Conservation (phyloP, 192 early-diverging fungal genomes). For the Ramicandelaber brevisporus region DNA sequence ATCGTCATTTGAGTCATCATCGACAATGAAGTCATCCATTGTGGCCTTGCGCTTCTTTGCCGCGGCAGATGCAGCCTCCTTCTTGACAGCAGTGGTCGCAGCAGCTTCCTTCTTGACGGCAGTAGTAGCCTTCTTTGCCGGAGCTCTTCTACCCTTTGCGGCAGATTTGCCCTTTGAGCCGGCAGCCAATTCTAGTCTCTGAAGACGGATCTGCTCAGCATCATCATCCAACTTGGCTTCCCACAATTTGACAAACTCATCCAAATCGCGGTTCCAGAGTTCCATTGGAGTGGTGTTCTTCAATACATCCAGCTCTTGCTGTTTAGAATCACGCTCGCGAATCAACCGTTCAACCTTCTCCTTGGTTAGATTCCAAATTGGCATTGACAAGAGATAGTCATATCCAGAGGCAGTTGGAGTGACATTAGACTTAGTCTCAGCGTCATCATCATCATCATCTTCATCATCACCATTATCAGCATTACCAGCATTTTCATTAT, state of each 20-base stretch:
- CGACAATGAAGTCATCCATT: constrained; percentile 1
- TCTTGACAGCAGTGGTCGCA: constrained; percentile 5
- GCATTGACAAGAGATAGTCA: constrained; percentile 75
- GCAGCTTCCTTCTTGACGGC: constrained; percentile 9
- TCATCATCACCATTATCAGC: constrained; percentile 20
- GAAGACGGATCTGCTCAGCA: constrained; percentile 8
- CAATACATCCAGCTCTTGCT: constrained; percentile 35
- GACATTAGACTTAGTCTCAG: neutral
- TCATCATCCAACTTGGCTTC: constrained; percentile 21
- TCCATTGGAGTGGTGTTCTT: constrained; percentile 33
- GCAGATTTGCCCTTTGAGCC: constrained; percentile 5
- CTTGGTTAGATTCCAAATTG: constrained; percentile 70
- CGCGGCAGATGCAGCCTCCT: constrained; percentile 2
- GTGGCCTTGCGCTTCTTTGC: constrained; percentile 4
- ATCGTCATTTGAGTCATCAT: neutral
- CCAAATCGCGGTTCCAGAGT: constrained; percentile 69
- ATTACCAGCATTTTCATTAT: constrained; percentile 14
- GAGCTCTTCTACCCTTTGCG: no score
- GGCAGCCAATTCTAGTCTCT: constrained; percentile 9
- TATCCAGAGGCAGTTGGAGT: constrained; percentile 12
- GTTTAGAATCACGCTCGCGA: constrained; percentile 36
- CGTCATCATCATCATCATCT: constrained; percentile 6
- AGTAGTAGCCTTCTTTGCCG: constrained; percentile 4
- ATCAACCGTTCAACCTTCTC: constrained; percentile 63
- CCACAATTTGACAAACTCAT: constrained; percentile 66